Base-by-base conservation (phyloP, 306 rosid species). In the Neltuma alba region DNA sequence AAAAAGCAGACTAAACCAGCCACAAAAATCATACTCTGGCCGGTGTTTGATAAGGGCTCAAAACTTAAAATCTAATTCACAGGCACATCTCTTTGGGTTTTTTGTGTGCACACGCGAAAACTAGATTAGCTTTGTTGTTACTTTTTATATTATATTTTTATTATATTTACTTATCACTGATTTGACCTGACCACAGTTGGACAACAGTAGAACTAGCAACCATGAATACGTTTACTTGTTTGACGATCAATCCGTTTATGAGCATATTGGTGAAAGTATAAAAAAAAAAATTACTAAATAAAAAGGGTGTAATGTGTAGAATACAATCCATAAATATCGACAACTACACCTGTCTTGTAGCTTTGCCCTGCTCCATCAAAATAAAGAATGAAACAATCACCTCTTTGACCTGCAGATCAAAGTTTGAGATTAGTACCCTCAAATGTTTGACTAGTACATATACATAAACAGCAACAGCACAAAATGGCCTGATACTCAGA, bases 351-450 rank as follows among this genome's bases (percentile, higher is more conserved):
- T 78, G 88, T 84, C 84, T 78, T 34, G 94, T 92, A 54, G 97
- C 90, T 86, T 92, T 94, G 68, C 99, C 97, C 40, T 91, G 95
- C 84, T 89, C 92, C 99, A 94, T 94, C 83, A 94, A 70, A 81
- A 94, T 86, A 72, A 79, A 94, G 86, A 91, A 94, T 52, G 95
- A 85, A 82, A 94, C 40, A 37, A 92, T 89, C 71, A 94, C 97
- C 88, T 94, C 99, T 87, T 92, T 94, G 79, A 94, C 97, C 98
- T 94, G 81, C 82, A 82, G 40, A 78, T 54, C 50, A 78, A 70
- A 71, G 71, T 30, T 38, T 25, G 78, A 79, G 14, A 65, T 65
- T 65, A 62, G 48, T n/a, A 41, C 18, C 40, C 63, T 67, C 37
- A 2, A 67, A 21, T 50, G 48, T 63, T 80, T 80, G 34, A 10